Base-by-base conservation (phyloP, 192 early-diverging fungal species). In the Geosiphon pyriformis region DNA sequence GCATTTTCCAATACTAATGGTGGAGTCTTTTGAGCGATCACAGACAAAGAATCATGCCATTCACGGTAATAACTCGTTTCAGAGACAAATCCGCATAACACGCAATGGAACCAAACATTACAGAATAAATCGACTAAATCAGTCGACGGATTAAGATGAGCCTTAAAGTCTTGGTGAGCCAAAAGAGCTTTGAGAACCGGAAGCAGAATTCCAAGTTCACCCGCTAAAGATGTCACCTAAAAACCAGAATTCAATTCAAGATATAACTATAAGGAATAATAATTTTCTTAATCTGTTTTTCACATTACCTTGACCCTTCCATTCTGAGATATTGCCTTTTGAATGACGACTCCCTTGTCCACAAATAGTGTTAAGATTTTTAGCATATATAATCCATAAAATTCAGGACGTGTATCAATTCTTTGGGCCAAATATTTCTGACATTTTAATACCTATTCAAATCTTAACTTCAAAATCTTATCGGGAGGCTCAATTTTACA, bases 41-140 rank as follows among this genome's bases (percentile, higher is more conserved):
- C 37, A 0, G 80, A 49, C 70, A 94, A 80, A 1, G 88, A 77
- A 2, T 74, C 72, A 64, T 83, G 74, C 87, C 92, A 96, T 23
- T 90, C 89, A 18, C 77, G 79, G 26, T 87, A 82, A 83, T 93
- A 94, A 12, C 80, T 73, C 0, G 87, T 82, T 32, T 91, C 84
- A 10, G 85, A 80, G 32, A 88, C 78, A 57, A 92, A 87, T 1
- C 94, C 88, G 71, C 84, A 87, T 12, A 90, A 72, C 2, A 93
- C 87, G 58, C 89, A 81, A 57, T 92, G 88, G 67, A 98, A 87
- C 96, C 96, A 99, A 35, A 92, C 83, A 72, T 93, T 92, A 51
- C 95, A 83, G 78, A 94, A 94, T 27, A 90, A 65, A 31, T 80
- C 71, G 2, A 85, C 80, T 20, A 85, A 77, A 62, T 92, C 90